Base-by-base conservation (phyloP, 208 protist genomes). In the Trypanosoma boissoni region DNA sequence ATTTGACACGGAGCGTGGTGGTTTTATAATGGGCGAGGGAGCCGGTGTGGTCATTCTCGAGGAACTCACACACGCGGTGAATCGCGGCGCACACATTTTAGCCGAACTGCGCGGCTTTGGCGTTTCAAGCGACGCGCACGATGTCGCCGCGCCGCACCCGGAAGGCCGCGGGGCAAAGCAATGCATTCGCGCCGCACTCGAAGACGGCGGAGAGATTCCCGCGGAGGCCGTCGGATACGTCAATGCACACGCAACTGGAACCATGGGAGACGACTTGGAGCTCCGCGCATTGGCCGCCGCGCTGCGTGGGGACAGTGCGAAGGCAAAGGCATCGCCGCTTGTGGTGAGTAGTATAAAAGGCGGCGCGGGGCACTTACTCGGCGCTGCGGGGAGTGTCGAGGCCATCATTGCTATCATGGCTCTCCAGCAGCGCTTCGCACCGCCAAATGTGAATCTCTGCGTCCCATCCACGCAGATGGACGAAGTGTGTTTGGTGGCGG, bases 181-280 rank as follows among this genome's bases (percentile, higher is more conserved):
- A 21, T 92, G 89, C 55, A 86, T 99, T 67, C 49, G 41, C 6
- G 42, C 62, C 21, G 96, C 97, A 10, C 50, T 99, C 10, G 8
- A 27, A 0, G 86, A 94, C 44, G 83, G 77, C 7, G 80, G 74
- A 1, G 31, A 68, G 44, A 56, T 89, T 21, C 64, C 76, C 2
- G 61, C 77, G 1, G 6, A 21, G 2, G 64, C 28, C 2, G 76
- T 99, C 14, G 83, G 78, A 6, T 98, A 99, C 68, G 76, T 99
- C 12, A 99, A 99, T 64, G 98, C 98, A 18, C 98, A 99, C 68
- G 97, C 97, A 7, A 99, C 98, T 0, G 98, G 96, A 2, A 99
- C 98, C 2, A 81, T 94, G 27, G 98, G 98, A 2, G 97, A 99
- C 64, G 66, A 67, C 20, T 68, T 98, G 41, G 97, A 99, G 68